These are phyloP conservation scores for Byssoonygena ceratinophila DNA, from an alignment of 2,329 filamentous ascomycete genomes.

Conservation along the genomic window DNA sequence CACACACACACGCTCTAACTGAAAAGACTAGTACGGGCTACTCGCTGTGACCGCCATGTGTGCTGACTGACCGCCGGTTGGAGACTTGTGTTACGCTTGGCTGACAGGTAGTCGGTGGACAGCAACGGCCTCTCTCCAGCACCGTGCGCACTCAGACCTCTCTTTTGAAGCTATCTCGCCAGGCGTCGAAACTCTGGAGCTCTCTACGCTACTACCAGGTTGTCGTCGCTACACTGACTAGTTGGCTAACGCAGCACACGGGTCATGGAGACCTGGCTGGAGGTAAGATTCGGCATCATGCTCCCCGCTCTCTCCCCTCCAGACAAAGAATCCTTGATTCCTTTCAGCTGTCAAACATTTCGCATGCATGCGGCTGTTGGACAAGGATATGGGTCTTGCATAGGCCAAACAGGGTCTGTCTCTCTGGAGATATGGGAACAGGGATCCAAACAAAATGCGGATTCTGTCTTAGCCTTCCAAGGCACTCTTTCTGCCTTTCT, in stretches of 20 bases:
- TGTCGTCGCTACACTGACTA: no score
- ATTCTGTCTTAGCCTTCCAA: not conserved
- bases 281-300: not conserved
- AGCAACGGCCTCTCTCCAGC: not conserved
- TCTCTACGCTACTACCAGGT: not conserved
- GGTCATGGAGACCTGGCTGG: not conserved
- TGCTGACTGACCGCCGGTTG: not conserved
- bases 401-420: not conserved
- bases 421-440: not conserved
- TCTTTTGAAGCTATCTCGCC: no score
- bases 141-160: not conserved
- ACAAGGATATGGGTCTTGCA: not conserved
- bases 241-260: no score
- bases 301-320: not conserved
- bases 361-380: constrained; percentile 7
- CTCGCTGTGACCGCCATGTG: not conserved
- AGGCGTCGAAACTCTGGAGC: no score
- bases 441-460: not conserved
- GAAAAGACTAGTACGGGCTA: not conserved
- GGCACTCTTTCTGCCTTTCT: no score
- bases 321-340: not conserved
- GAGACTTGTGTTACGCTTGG: not conserved
- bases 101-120: not conserved
- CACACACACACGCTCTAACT: no score
- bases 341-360: not conserved